Evolutionary conservation across 1,139 yeast species (phyloP).

Genomic region (Entelexis paramagnoliae): DNA sequence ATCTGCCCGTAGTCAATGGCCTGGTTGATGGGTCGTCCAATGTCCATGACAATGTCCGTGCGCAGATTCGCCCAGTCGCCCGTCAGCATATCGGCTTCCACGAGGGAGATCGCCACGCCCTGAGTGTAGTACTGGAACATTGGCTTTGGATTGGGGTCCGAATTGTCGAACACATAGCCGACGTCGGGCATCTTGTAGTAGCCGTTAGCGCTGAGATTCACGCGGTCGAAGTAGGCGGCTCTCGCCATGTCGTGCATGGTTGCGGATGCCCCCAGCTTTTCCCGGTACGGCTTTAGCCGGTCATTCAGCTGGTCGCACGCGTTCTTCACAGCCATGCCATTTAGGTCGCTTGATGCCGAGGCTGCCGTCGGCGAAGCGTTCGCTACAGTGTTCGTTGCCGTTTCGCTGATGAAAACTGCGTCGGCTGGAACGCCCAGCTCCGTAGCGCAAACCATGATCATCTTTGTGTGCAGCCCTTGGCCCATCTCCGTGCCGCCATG

Average conservation of each 20-base stretch:
- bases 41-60: constrained; percentile 39
- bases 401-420: constrained; percentile 36
- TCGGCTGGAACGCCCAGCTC: constrained; percentile 36
- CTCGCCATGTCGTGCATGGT: constrained; percentile 35
- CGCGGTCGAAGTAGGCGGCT: constrained; percentile 37
- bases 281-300: constrained; percentile 35
- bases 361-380: constrained; percentile 42
- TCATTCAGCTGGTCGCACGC: constrained; percentile 39
- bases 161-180: constrained; percentile 36
- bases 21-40: constrained; percentile 39
- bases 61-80: constrained; percentile 39
- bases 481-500: constrained; percentile 45
- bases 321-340: constrained; percentile 39
- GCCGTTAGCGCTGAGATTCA: constrained; percentile 40
- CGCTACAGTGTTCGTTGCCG: constrained; percentile 39
- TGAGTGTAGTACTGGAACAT: constrained; percentile 40
- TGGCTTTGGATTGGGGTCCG: constrained; percentile 36
- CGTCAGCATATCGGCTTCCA: constrained; percentile 39
- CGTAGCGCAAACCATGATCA: constrained; percentile 39
- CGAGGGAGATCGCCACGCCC: constrained; percentile 36
- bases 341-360: constrained; percentile 39
- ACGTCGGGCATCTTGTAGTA: constrained; percentile 43
- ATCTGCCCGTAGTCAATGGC: constrained; percentile 43
- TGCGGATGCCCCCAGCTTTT: constrained; percentile 33
- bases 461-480: constrained; percentile 41